A percentile compares a stretch with the other conserved stretches of the same genome.
Evolutionary conservation across 2,329 filamentous ascomycete genomes (phyloP).

Genomic region (Botryotinia convoluta): DNA sequence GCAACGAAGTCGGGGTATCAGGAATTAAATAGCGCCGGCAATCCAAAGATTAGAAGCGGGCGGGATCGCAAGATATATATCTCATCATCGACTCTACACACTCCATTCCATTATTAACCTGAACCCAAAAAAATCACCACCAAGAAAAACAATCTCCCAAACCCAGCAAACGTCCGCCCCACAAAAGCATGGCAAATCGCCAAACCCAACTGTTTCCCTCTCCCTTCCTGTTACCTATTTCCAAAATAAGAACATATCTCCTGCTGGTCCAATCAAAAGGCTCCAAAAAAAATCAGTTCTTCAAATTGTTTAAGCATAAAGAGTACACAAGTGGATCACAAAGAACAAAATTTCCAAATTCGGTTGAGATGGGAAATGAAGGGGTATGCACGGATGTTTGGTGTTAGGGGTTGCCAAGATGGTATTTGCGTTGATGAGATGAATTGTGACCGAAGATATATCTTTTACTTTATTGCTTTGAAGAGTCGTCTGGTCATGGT

Average conservation of each 20-base stretch:
- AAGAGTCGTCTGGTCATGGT: background rate
- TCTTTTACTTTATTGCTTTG: background rate
- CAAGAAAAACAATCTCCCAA: constrained; percentile 1
- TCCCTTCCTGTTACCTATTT: background rate
- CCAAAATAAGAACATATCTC: background rate
- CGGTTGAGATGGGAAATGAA: background rate
- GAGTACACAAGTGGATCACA: background rate
- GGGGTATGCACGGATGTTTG: constrained; percentile 13
- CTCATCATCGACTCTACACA: background rate
- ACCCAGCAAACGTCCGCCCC: background rate
- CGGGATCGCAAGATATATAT: constrained; percentile 1
- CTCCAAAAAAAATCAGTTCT: background rate
- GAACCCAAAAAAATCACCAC: background rate
- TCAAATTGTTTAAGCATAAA: background rate
- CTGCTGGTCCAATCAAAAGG: background rate
- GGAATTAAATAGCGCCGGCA: background rate
- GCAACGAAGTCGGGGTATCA: background rate
- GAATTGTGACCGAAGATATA: background rate
- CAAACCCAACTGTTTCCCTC: background rate
- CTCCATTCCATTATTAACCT: background rate
- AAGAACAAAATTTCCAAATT: background rate
- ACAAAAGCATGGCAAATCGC: background rate
- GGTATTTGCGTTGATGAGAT: background rate
- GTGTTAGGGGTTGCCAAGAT: background rate
- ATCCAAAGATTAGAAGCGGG: background rate